A percentile compares a stretch with the other conserved stretches of the same genome.
Conservation (phyloP, 1,284 basidiomycete species). For the Filobasidium uniguttulatum region DNA sequence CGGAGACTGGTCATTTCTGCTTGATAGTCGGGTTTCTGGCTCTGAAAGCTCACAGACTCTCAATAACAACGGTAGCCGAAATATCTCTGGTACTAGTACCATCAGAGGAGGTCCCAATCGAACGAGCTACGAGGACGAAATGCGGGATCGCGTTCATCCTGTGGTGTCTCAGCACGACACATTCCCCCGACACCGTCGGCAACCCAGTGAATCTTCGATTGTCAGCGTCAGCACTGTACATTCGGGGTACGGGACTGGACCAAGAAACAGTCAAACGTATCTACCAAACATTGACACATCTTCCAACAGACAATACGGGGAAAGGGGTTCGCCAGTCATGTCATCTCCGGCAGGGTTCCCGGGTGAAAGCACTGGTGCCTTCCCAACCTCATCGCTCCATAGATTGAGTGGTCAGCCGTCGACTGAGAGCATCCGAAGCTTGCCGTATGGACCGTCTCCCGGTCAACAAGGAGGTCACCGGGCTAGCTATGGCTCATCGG, state of each 20-base stretch:
- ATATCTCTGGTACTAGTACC: constrained; percentile 7
- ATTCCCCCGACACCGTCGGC: constrained; percentile 24
- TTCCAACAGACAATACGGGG: constrained; percentile 5
- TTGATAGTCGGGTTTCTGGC: neutral
- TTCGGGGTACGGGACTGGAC: constrained; percentile 17
- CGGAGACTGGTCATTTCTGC: constrained; percentile 1
- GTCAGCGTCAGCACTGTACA: constrained; percentile 25
- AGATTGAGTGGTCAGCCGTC: constrained; percentile 10
- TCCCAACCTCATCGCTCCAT: neutral
- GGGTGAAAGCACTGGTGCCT: neutral
- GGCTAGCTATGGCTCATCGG: constrained; percentile 15
- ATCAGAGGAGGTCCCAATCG: constrained; percentile 1
- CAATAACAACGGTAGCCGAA: neutral
- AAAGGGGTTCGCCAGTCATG: constrained; percentile 2
- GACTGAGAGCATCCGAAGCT: constrained; percentile 13
- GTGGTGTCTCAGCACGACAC: constrained; percentile 11
- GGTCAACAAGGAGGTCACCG: constrained; percentile 2
- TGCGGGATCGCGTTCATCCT: constrained; percentile 14
- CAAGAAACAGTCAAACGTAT: constrained; percentile 16
- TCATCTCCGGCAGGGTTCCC: constrained; percentile 7
- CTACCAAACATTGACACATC: constrained; percentile 12
- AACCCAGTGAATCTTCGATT: constrained; percentile 32
- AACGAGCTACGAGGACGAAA: constrained; percentile 13
- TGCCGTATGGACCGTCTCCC: constrained; percentile 8
- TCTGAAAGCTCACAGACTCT: neutral